These are phyloP conservation scores for Salvia rosmarinus DNA, from an alignment of 257 asterid species.

Conservation along the genomic window DNA sequence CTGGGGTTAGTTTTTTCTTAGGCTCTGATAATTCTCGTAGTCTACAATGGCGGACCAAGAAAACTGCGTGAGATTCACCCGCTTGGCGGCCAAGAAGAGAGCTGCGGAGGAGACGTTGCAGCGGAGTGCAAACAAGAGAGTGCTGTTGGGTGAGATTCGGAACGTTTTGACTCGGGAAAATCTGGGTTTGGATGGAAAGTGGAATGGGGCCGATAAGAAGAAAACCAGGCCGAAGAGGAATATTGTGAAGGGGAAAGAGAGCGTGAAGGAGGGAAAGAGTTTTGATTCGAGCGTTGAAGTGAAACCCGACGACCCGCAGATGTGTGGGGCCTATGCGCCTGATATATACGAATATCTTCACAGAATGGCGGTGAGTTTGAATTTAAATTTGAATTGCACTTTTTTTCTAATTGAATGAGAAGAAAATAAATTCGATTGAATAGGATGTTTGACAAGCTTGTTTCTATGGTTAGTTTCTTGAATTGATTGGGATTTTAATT, in stretches of 20 bases:
- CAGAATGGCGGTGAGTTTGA: slow-evolving; percentile 63
- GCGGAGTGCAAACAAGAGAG: slow-evolving; percentile 58
- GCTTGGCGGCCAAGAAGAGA: slow-evolving; percentile 79
- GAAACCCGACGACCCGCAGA: slow-evolving; percentile 62
- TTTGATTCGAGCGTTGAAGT: slow-evolving; percentile 38
- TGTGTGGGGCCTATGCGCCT: slow-evolving; percentile 66
- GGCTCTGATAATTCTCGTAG: not conserved
- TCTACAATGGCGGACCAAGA: slow-evolving; percentile 65
- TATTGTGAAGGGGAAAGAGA: slow-evolving; percentile 31
- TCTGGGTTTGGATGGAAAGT: slow-evolving; percentile 13
- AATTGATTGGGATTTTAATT: not conserved
- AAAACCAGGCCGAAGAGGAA: slow-evolving; percentile 31
- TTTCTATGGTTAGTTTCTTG: not conserved
- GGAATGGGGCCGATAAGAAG: slow-evolving; percentile 23
- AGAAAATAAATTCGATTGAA: not conserved
- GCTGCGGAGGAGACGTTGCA: slow-evolving; percentile 53
- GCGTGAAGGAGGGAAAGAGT: slow-evolving; percentile 30
- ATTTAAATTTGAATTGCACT: not conserved
- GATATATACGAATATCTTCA: slow-evolving; percentile 79
- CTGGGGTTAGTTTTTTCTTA: slow-evolving; percentile 1
- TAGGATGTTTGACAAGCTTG: not conserved
- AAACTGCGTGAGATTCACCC: slow-evolving; percentile 61
- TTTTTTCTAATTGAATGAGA: not conserved
- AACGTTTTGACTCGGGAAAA: not conserved
- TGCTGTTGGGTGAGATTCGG: slow-evolving; percentile 79